Evolutionary conservation across 257 asterid genomes (phyloP).

Genomic region (Eucommia ulmoides): DNA sequence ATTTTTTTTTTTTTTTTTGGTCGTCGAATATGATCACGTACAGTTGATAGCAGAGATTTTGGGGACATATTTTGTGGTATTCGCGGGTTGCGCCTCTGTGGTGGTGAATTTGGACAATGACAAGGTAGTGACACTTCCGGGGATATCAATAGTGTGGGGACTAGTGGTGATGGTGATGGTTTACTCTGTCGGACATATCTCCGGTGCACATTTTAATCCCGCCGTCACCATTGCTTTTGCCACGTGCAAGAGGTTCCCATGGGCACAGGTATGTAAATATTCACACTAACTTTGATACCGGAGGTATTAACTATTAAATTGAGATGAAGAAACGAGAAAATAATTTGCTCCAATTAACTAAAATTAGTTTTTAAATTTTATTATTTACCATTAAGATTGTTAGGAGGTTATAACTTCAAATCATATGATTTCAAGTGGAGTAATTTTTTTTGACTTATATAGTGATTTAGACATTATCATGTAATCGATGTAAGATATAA

Average conservation of each 20-base stretch:
- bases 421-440: too few species aligned
- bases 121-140: slow-evolving; percentile 51
- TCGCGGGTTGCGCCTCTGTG: slow-evolving; percentile 62
- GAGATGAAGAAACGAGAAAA: too few species aligned
- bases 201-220: slow-evolving; percentile 91
- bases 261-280: slow-evolving; percentile 54
- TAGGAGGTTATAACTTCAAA: too few species aligned
- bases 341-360: too few species aligned
- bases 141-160: slow-evolving; percentile 73
- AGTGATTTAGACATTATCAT: too few species aligned
- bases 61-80: slow-evolving; percentile 72
- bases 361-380: too few species aligned
- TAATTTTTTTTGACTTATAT: too few species aligned
- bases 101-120: slow-evolving; percentile 54
- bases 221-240: slow-evolving; percentile 88
- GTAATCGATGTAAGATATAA: too few species aligned
- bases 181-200: slow-evolving; percentile 78
- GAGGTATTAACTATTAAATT: too few species aligned
- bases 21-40: too few species aligned
- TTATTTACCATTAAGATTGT: too few species aligned
- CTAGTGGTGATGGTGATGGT: slow-evolving; percentile 78
- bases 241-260: slow-evolving; percentile 60
- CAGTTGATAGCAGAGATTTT: slow-evolving; percentile 70
- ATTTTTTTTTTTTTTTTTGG: too few species aligned
- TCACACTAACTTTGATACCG: not conserved